Evolutionary conservation across 1,284 basidiomycete species (phyloP).

Genomic region (Caloboletus firmus): DNA sequence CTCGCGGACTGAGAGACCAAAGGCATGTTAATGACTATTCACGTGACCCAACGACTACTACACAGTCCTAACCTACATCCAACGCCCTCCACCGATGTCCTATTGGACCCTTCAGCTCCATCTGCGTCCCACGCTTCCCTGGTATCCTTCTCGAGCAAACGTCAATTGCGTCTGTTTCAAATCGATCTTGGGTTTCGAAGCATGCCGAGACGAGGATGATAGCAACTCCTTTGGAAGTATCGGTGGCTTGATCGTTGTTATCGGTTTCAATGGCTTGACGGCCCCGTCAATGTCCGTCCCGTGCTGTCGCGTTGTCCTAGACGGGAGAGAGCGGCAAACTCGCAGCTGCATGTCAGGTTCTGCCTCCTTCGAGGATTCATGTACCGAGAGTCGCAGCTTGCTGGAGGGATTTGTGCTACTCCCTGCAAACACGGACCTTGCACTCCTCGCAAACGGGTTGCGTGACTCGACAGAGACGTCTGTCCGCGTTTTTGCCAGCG

Average conservation of each 20-base stretch:
- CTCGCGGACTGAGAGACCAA: neutral
- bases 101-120: neutral
- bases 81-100: neutral
- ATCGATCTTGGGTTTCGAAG: constrained; percentile 1
- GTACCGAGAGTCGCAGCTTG: neutral
- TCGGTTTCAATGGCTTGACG: constrained; percentile 38
- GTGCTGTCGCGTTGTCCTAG: neutral
- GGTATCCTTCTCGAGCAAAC: constrained; percentile 10
- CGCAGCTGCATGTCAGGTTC: constrained; percentile 7
- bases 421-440: constrained; percentile 25
- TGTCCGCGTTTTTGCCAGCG: constrained; percentile 11
- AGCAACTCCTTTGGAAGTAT: constrained; percentile 32
- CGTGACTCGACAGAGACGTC: constrained; percentile 3
- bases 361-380: neutral
- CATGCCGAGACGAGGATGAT: constrained; percentile 7
- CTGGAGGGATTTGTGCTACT: neutral
- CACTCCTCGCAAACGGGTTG: constrained; percentile 26
- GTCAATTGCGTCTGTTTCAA: constrained; percentile 26
- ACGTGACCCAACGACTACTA: constrained; percentile 20
- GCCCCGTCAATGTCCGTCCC: neutral
- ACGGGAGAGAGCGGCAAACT: constrained; percentile 7
- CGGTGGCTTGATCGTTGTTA: constrained; percentile 38
- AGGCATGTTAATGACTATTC: neutral
- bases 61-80: neutral
- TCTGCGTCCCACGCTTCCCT: neutral